Conservation (phyloP, 2,329 filamentous ascomycete genomes). For the Rhinocladiella similis region DNA sequence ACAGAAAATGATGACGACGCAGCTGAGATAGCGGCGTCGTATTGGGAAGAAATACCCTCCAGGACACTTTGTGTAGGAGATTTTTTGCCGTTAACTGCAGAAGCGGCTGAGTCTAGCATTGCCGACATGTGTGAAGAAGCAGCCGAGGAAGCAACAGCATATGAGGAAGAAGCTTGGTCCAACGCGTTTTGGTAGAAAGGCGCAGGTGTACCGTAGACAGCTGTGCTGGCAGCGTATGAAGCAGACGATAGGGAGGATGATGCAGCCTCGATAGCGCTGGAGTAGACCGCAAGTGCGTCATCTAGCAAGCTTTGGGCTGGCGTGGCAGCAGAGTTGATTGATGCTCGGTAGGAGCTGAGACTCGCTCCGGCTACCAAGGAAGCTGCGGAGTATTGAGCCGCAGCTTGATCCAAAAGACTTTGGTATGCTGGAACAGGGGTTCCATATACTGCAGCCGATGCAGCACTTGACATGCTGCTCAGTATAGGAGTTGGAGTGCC, state of each 20-base stretch:
- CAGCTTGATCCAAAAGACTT: constrained; percentile 39
- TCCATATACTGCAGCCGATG: constrained; percentile 58
- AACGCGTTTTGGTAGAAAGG: constrained; percentile 38
- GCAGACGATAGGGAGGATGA: constrained; percentile 41
- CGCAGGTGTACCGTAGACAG: constrained; percentile 33
- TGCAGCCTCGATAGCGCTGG: constrained; percentile 45
- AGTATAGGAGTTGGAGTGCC: constrained; percentile 63
- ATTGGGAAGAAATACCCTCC: constrained; percentile 47
- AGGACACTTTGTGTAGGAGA: constrained; percentile 42
- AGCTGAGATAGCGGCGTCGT: constrained; percentile 44
- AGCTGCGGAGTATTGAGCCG: constrained; percentile 62
- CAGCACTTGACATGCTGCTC: constrained; percentile 43
- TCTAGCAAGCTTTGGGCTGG: constrained; percentile 41
- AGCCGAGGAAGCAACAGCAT: constrained; percentile 37
- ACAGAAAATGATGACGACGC: constrained; percentile 44
- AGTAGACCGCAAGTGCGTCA: constrained; percentile 47
- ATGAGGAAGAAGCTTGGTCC: constrained; percentile 38
- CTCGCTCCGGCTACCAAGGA: constrained; percentile 59
- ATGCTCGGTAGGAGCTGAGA: constrained; percentile 60
- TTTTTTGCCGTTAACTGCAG: constrained; percentile 34
- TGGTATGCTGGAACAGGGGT: constrained; percentile 45
- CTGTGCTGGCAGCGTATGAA: constrained; percentile 34
- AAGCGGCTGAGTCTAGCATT: constrained; percentile 42
- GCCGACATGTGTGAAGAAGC: constrained; percentile 44
- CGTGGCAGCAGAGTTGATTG: constrained; percentile 20